These are phyloP conservation scores for Mesembryanthemum crystallinum DNA, from an alignment of 148 eudicot genomes.

Conservation along the genomic window DNA sequence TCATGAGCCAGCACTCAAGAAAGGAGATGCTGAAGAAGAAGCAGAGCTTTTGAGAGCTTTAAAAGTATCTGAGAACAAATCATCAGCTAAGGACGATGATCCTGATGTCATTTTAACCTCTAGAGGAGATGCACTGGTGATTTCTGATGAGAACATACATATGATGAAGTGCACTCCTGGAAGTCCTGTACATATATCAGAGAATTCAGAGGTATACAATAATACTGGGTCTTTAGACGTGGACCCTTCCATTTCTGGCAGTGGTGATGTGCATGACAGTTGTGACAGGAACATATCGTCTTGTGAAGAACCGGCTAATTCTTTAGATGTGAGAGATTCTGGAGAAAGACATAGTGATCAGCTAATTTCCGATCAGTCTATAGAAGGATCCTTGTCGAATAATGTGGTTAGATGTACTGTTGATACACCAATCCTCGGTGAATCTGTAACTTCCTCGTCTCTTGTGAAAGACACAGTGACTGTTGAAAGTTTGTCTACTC, in stretches of 20 bases:
- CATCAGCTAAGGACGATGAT: constrained; percentile 22
- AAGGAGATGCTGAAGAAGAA: constrained; percentile 85
- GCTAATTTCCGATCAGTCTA: constrained; percentile 27
- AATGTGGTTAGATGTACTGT: constrained; percentile 29
- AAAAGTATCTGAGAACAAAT: constrained; percentile 51
- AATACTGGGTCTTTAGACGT: constrained; percentile 21
- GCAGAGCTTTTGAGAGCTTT: constrained; percentile 56
- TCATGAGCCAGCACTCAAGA: constrained; percentile 33
- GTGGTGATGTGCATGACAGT: constrained; percentile 24
- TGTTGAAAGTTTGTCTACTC: constrained; percentile 31
- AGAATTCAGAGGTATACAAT: constrained; percentile 26
- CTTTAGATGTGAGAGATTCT: constrained; percentile 26
- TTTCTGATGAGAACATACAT: constrained; percentile 33
- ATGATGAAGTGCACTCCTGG: constrained; percentile 28
- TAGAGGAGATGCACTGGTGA: constrained; percentile 17
- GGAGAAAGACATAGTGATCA: constrained; percentile 23
- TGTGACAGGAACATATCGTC: constrained; percentile 25
- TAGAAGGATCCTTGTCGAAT: constrained; percentile 24
- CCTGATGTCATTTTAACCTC: constrained; percentile 11
- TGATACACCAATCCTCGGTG: constrained; percentile 26
- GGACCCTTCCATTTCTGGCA: constrained; percentile 30
- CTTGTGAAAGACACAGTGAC: constrained; percentile 25
- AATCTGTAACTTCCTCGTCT: constrained; percentile 22
- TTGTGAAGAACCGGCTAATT: constrained; percentile 32
- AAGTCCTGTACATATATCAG: constrained; percentile 19